Percentiles rank a stretch among this genome's conserved stretches.
Evolutionary conservation across 78 protist species (phyloP).

Genomic region (Planoprotostelium fungivorum): DNA sequence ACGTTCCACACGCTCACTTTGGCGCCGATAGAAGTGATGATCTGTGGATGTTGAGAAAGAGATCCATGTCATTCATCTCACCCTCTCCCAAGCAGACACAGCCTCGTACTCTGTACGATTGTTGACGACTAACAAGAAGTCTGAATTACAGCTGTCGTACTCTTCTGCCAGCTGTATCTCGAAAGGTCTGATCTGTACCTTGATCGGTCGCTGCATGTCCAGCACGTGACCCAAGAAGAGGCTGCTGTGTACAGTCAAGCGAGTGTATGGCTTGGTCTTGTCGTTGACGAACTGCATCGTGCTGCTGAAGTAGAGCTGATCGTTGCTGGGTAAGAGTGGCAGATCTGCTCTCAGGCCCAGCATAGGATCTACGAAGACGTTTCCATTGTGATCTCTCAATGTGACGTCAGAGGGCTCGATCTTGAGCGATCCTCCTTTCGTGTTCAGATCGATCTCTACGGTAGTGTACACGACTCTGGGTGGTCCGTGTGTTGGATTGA

Average conservation of each 20-base stretch:
- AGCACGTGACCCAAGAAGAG: slow-evolving; percentile 42
- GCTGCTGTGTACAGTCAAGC: slow-evolving; percentile 13
- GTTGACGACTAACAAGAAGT: slow-evolving; percentile 19
- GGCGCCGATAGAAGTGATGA: background rate
- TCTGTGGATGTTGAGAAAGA: background rate
- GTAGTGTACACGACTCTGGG: slow-evolving; percentile 30
- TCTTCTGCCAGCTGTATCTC: slow-evolving; percentile 41
- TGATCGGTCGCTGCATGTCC: slow-evolving; percentile 26
- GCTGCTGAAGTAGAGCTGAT: background rate
- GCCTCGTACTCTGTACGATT: slow-evolving; percentile 34
- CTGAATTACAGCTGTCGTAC: slow-evolving; percentile 9
- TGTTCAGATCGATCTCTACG: background rate
- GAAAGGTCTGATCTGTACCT: slow-evolving; percentile 46
- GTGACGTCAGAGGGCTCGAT: slow-evolving; percentile 22
- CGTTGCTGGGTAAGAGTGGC: background rate
- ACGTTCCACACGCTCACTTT: slow-evolving; percentile 33
- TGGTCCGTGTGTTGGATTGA: background rate
- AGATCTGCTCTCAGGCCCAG: slow-evolving; percentile 16
- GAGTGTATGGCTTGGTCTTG: slow-evolving; percentile 34
- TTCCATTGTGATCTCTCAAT: slow-evolving; percentile 19
- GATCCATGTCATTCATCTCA: too few species aligned
- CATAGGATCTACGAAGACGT: slow-evolving; percentile 3
- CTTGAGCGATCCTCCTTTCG: slow-evolving; percentile 23
- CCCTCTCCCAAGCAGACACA: slow-evolving; percentile 22
- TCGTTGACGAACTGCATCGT: slow-evolving; percentile 19